phyloP scores from a whole-genome alignment of 495 filamentous ascomycete genomes.

The Podospora sp. region DNA sequence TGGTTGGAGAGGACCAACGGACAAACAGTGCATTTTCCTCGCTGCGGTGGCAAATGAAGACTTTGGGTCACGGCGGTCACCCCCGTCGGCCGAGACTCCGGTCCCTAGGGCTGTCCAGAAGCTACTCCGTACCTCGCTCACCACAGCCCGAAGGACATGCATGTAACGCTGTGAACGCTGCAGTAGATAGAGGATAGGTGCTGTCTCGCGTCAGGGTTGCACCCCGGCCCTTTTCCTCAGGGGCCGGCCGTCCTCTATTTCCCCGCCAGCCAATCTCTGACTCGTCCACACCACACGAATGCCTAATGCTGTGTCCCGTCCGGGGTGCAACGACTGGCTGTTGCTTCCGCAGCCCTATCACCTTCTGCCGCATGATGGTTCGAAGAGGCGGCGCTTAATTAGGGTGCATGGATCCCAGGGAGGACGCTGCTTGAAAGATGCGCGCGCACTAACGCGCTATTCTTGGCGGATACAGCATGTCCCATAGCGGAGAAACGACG shows the following conservation, averaged over 20 bases:
- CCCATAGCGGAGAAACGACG: background rate
- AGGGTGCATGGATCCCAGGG: background rate
- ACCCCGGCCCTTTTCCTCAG: background rate
- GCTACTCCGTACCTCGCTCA: too few relatives aligned
- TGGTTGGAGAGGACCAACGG: too few relatives aligned
- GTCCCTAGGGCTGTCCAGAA: background rate
- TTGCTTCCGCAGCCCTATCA: background rate
- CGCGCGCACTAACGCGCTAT: background rate
- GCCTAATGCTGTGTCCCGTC: background rate
- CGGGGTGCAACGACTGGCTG: background rate
- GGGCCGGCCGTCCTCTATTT: background rate
- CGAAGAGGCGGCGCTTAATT: background rate
- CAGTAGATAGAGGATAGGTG: background rate
- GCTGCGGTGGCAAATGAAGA: too few relatives aligned
- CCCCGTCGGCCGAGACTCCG: background rate
- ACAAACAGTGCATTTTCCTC: too few relatives aligned
- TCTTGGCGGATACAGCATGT: background rate
- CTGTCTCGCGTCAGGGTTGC: background rate
- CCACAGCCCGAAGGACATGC: too few relatives aligned
- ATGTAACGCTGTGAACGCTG: background rate
- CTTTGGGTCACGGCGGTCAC: background rate
- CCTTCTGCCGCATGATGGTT: background rate
- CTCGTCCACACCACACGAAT: background rate
- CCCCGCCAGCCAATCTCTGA: background rate
- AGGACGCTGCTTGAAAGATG: background rate